Percentiles rank a stretch among this genome's conserved stretches.
phyloP scores from a whole-genome alignment of 148 eudicot genomes.

The Dianthus caryophyllus region DNA sequence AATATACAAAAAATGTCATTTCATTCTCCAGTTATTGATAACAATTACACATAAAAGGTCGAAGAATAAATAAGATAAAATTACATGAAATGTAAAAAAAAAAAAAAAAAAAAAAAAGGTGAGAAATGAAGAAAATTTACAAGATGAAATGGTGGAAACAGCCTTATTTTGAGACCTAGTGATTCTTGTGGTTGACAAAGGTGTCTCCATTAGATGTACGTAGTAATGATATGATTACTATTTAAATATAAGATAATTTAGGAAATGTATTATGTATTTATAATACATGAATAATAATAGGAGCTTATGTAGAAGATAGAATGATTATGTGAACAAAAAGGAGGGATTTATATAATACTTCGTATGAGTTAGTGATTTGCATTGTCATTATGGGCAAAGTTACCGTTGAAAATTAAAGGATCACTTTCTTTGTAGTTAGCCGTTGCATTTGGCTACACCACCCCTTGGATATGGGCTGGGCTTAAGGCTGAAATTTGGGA shows the following conservation, averaged over 20 bases:
- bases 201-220: conserved; percentile 67
- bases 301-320: neutral
- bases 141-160: conserved; percentile 16
- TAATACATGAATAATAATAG: neutral
- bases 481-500: too few relatives aligned
- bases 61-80: too few relatives aligned
- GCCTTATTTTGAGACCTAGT: conserved; percentile 62
- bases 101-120: neutral
- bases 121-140: conserved; percentile 17
- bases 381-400: conserved; percentile 16
- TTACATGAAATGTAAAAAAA: too few relatives aligned
- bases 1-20: too few relatives aligned
- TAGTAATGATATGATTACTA: too few relatives aligned
- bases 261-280: too few relatives aligned
- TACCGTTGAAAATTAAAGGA: conserved; percentile 29
- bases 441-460: conserved; percentile 18
- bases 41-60: too few relatives aligned
- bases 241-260: too few relatives aligned
- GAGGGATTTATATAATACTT: conserved; percentile 10
- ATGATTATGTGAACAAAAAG: neutral
- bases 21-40: too few relatives aligned
- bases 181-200: conserved; percentile 59
- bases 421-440: conserved; percentile 22
- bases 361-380: too few relatives aligned
- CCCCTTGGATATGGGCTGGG: conserved; percentile 1